phyloP scores from a whole-genome alignment of 139 green algal species.

The Raphidocelis subcapitata region DNA sequence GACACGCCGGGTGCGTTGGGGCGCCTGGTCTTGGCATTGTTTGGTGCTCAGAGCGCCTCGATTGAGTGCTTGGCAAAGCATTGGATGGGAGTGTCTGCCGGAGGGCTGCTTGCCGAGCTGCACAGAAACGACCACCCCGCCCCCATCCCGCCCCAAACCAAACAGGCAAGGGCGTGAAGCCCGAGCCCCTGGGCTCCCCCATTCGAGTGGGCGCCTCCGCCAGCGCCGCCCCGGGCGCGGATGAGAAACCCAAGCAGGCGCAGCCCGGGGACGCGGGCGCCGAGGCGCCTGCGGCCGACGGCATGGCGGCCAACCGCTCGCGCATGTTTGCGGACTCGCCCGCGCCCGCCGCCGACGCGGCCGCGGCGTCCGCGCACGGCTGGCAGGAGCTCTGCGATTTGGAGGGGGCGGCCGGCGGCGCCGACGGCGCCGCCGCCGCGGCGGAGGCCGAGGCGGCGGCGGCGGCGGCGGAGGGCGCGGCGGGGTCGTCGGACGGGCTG shows the following conservation, averaged over 20 bases:
- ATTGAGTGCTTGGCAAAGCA: too few relatives aligned
- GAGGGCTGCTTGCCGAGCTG: too few relatives aligned
- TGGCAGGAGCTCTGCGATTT: conserved; percentile 62
- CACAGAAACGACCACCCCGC: too few relatives aligned
- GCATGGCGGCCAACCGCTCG: background rate
- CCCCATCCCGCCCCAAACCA: too few relatives aligned
- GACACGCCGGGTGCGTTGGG: background rate
- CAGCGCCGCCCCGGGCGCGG: background rate
- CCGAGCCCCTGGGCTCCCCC: too few relatives aligned
- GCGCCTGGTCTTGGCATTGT: too few relatives aligned
- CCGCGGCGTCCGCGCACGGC: conserved; percentile 35
- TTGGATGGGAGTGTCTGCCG: too few relatives aligned
- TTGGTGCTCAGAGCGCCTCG: too few relatives aligned
- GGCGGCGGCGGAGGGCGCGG: background rate
- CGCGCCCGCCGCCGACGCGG: conserved; percentile 27
- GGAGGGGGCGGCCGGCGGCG: conserved; percentile 8
- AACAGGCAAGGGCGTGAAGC: too few relatives aligned
- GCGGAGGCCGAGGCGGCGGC: background rate
- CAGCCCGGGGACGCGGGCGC: background rate
- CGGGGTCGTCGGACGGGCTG: conserved; percentile 32
- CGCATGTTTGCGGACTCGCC: conserved; percentile 19
- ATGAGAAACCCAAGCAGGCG: background rate
- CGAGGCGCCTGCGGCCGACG: background rate
- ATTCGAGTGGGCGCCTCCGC: background rate
- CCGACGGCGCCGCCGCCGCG: background rate